Percentiles rank a stretch among this genome's conserved stretches.
phyloP scores from a whole-genome alignment of 805 yeast genomes.

The Brettanomyces nanus region DNA sequence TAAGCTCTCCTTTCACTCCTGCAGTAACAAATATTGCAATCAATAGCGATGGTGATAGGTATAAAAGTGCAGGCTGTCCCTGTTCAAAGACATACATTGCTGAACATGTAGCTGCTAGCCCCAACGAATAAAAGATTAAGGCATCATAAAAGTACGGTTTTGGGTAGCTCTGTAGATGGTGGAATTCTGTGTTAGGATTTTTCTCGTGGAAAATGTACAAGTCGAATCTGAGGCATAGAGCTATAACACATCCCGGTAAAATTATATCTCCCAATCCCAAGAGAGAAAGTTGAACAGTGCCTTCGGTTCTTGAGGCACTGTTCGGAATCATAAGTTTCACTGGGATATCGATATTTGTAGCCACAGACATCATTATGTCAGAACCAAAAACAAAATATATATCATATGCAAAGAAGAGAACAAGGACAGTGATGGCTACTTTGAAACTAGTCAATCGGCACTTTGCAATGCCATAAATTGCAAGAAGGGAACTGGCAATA shows the following conservation, averaged over 20 bases:
- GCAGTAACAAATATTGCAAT: slow-evolving; percentile 29
- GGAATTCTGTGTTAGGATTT: slow-evolving; percentile 28
- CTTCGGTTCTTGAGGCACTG: slow-evolving; percentile 14
- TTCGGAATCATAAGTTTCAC: slow-evolving; percentile 39
- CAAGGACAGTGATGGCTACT: slow-evolving; percentile 36
- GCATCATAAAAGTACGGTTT: slow-evolving; percentile 40
- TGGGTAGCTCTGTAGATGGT: slow-evolving; percentile 29
- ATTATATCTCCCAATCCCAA: slow-evolving; percentile 64
- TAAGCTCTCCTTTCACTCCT: slow-evolving; percentile 33
- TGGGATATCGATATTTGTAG: slow-evolving; percentile 47
- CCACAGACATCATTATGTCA: slow-evolving; percentile 55
- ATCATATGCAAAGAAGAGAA: slow-evolving; percentile 51
- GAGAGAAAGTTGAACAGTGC: slow-evolving; percentile 25
- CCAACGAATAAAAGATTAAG: slow-evolving; percentile 40
- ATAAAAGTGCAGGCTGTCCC: slow-evolving; percentile 65
- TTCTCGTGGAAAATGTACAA: slow-evolving; percentile 30
- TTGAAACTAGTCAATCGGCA: slow-evolving; percentile 36
- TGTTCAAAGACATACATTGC: slow-evolving; percentile 30
- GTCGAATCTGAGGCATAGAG: slow-evolving; percentile 50
- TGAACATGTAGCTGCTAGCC: slow-evolving; percentile 34
- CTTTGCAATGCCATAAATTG: slow-evolving; percentile 34
- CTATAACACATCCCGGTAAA: slow-evolving; percentile 47
- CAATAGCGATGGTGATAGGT: slow-evolving; percentile 44
- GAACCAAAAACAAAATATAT: slow-evolving; percentile 61
- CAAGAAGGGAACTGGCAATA: slow-evolving; percentile 32